Evolutionary conservation across 208 protist species (phyloP).

Genomic region (Novymonas esmeraldas): DNA sequence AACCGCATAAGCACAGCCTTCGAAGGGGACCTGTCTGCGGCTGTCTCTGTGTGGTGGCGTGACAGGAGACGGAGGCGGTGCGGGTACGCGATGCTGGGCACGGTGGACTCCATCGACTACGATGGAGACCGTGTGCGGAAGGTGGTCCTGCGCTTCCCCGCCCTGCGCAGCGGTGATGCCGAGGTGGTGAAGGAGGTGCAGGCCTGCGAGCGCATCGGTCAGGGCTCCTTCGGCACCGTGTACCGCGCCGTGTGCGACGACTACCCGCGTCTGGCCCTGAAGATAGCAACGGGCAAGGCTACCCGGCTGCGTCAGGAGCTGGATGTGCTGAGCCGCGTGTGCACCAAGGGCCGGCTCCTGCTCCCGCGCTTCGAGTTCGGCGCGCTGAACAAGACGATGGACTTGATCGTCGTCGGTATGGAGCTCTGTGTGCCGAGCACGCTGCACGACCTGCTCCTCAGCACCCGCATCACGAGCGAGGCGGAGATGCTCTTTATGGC

Average conservation of each 20-base stretch:
- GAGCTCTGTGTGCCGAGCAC: conserved; percentile 89
- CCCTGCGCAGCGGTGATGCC: conserved; percentile 30
- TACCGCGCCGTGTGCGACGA: conserved; percentile 75
- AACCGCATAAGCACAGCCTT: too few species aligned
- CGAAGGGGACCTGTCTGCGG: too few species aligned
- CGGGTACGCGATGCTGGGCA: conserved; percentile 65
- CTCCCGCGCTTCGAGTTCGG: conserved; percentile 91
- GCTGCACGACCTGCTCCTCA: conserved; percentile 86
- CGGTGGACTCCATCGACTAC: conserved; percentile 76
- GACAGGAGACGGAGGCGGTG: not conserved
- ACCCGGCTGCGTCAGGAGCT: conserved; percentile 81
- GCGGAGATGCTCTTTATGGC: conserved; percentile 92
- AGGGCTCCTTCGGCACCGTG: conserved; percentile 89
- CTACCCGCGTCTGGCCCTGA: conserved; percentile 80
- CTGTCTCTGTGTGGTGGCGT: too few species aligned
- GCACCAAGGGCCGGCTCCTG: conserved; percentile 81
- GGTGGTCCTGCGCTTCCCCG: conserved; percentile 74
- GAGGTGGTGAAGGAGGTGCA: conserved; percentile 50
- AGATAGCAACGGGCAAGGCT: conserved; percentile 84
- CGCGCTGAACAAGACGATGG: conserved; percentile 74
- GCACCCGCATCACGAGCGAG: conserved; percentile 76
- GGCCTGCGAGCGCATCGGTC: conserved; percentile 81
- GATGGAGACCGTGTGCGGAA: conserved; percentile 72
- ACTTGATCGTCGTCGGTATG: conserved; percentile 88
- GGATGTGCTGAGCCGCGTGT: conserved; percentile 80